These are phyloP conservation scores for Gossypium trilobum DNA, from an alignment of 441 rosid species.

Conservation along the genomic window DNA sequence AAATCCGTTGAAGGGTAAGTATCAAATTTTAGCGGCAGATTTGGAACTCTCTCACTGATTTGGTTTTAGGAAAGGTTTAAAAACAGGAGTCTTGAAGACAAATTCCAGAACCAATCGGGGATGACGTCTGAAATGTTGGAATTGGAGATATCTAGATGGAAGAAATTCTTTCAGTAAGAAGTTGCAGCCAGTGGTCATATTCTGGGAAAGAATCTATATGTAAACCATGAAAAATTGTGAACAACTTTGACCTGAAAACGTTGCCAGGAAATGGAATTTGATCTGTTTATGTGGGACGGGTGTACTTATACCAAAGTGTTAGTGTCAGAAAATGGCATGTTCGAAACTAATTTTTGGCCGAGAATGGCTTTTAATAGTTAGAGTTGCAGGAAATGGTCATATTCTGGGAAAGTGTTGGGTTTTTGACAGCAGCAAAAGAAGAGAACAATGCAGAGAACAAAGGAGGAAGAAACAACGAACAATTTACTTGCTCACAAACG, in stretches of 20 bases:
- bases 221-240: background rate
- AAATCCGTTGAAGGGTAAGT: background rate
- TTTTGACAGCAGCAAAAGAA: too few relatives aligned
- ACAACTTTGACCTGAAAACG: background rate
- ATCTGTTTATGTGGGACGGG: background rate
- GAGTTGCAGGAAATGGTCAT: too few relatives aligned
- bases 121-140: conserved; percentile 1
- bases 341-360: too few relatives aligned
- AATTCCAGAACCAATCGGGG: background rate
- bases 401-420: too few relatives aligned
- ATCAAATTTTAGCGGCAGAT: background rate
- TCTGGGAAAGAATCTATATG: background rate
- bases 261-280: background rate
- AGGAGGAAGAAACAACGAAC: too few relatives aligned
- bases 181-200: background rate
- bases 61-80: background rate
- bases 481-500: too few relatives aligned
- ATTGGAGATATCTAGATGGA: background rate
- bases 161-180: background rate
- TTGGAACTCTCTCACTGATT: background rate
- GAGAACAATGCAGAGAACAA: too few relatives aligned
- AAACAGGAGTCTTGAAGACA: background rate
- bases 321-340: too few relatives aligned
- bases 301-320: background rate
- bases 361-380: too few relatives aligned